phyloP scores from a whole-genome alignment of 768 basidiomycete species.

The Dentipellis fragilis region DNA sequence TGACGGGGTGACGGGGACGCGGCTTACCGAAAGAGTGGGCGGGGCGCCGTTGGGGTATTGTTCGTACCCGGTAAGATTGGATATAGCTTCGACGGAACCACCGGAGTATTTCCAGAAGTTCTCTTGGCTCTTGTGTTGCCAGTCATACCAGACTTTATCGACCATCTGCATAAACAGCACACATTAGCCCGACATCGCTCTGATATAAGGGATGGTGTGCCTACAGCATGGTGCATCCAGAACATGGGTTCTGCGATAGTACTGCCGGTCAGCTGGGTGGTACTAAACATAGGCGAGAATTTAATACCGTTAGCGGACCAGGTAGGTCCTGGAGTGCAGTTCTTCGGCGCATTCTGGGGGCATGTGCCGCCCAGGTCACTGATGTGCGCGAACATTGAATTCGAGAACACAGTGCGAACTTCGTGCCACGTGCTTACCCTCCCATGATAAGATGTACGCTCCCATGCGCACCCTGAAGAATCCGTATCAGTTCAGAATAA shows the following conservation, averaged over 20 bases:
- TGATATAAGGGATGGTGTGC: not conserved
- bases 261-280: not conserved
- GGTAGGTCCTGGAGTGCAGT: slow-evolving; percentile 19
- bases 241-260: slow-evolving; percentile 23
- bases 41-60: slow-evolving; percentile 19
- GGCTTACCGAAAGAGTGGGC: slow-evolving; percentile 17
- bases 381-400: not conserved
- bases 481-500: no score
- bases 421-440: slow-evolving; percentile 14
- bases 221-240: slow-evolving; percentile 26
- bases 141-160: slow-evolving; percentile 28
- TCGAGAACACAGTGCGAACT: not conserved
- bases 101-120: slow-evolving; percentile 22
- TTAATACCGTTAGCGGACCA: slow-evolving; percentile 23
- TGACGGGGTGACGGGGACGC: no score
- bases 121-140: slow-evolving; percentile 19
- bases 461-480: slow-evolving; percentile 23
- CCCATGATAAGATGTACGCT: slow-evolving; percentile 24
- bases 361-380: slow-evolving; percentile 23
- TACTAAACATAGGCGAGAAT: not conserved
- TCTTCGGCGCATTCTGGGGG: slow-evolving; percentile 16
- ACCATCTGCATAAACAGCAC: slow-evolving; percentile 19
- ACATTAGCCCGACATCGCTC: not conserved
- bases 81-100: slow-evolving; percentile 20
- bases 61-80: slow-evolving; percentile 13